phyloP scores from a whole-genome alignment of 129 eudicot species.

The Scalesia atractyloides region DNA sequence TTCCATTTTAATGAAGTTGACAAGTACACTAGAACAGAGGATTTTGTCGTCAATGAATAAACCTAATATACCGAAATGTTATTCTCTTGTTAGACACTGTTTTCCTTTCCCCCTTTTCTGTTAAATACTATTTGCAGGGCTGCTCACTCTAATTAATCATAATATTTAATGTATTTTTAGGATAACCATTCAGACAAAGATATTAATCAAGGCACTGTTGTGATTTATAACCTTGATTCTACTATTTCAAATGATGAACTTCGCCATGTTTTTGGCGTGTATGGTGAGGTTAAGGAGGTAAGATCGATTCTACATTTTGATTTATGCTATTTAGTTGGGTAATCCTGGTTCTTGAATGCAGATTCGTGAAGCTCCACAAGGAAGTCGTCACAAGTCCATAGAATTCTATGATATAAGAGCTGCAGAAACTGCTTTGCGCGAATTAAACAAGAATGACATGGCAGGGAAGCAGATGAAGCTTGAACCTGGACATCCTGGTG shows the following conservation, averaged over 20 bases:
- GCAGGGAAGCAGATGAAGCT: slow-evolving; percentile 53
- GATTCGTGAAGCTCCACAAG: slow-evolving; percentile 74
- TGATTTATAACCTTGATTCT: slow-evolving; percentile 69
- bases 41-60: no score
- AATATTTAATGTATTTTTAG: slow-evolving; percentile 38
- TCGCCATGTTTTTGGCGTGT: slow-evolving; percentile 63
- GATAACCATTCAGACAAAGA: slow-evolving; percentile 72
- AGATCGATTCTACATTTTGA: slow-evolving; percentile 21
- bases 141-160: not conserved
- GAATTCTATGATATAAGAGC: slow-evolving; percentile 87
- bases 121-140: not conserved
- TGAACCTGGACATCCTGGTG: slow-evolving; percentile 61
- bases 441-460: slow-evolving; percentile 68
- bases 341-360: slow-evolving; percentile 38
- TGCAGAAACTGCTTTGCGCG: slow-evolving; percentile 82
- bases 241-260: slow-evolving; percentile 75
- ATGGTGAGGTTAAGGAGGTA: slow-evolving; percentile 97
- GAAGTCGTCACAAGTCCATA: slow-evolving; percentile 57
- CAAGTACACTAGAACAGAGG: no score
- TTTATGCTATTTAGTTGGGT: slow-evolving; percentile 7
- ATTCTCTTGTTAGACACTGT: no score
- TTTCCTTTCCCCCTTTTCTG: not conserved
- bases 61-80: not conserved
- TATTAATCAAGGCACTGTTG: slow-evolving; percentile 72
- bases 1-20: no score